Evolutionary conservation across 345 rosid species (phyloP), one percentile per base, ranked within the genome.

Genomic region (Citrus glauca): DNA sequence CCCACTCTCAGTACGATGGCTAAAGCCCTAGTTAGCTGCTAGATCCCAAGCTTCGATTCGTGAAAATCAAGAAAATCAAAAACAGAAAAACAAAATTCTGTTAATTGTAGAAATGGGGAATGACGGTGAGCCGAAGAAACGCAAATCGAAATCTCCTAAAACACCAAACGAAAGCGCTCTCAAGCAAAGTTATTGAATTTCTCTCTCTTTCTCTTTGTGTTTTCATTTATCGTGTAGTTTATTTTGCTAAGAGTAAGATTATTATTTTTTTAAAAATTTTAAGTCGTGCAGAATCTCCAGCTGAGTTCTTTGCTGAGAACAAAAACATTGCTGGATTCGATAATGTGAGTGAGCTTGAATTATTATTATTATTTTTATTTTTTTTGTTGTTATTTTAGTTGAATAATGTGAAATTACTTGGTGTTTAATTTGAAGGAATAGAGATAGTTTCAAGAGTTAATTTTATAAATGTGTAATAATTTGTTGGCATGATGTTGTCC

Each of bases 291-390:
- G 98, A 93, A 89, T 95, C 97, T 77, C 99, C 97, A 22, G 99
- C 98, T 35, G 99, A 95, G 84, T 95, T 95, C 85, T 95, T 95
- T 66, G 99, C 99, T 9, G 99, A 95, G 90, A 95, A 93, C 86
- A 93, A 95, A 88, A 95, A 95, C 84, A 92, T 95, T 71, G 98
- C 99, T 75, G 99, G 99, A n/a, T 95, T 95, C 55, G 99, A 93
- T 77, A 95, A 93, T 76, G 99, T 93, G 78, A 87, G 94, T 81
- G 22, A 63, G 70, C 66, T 74, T 30, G 48, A 25, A 13, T 45
- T 45, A 3, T 42, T 11, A 11, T 45, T 45, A 0, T 42, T 42
- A 42, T 10, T 42, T 0, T 42, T 10, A 2, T 42, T 42, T n/a
- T 2, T 42, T 42, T 11, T 11, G 13, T 42, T 42, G 10, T 42